Evolutionary conservation across 2,329 filamentous ascomycete genomes (phyloP).

Genomic region (Intubia oerlemansii): DNA sequence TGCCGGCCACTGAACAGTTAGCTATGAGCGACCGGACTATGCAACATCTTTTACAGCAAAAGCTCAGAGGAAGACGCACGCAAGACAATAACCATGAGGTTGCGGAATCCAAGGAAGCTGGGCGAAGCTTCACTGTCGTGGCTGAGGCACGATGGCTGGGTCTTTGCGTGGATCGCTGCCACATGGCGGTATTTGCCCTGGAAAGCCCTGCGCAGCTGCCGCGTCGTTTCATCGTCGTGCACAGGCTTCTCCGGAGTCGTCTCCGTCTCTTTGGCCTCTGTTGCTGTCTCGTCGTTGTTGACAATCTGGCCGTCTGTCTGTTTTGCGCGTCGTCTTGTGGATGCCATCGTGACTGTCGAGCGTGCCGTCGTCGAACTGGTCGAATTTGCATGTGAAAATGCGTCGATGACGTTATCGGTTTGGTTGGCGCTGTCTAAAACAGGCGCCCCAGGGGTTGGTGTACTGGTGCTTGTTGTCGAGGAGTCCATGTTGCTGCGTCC

Average conservation of each 20-base stretch:
- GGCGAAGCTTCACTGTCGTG: slow-evolving; percentile 55
- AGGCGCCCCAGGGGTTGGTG: too few relatives aligned
- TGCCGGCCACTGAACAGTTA: slow-evolving; percentile 51
- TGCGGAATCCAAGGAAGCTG: slow-evolving; percentile 84
- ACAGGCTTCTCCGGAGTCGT: too few relatives aligned
- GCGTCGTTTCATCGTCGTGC: background rate
- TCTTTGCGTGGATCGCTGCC: slow-evolving; percentile 57
- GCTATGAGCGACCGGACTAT: background rate
- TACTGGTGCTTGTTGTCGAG: slow-evolving; percentile 1
- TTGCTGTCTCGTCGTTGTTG: too few relatives aligned
- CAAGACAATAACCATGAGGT: slow-evolving; percentile 89
- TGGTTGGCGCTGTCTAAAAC: too few relatives aligned
- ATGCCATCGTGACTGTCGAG: background rate
- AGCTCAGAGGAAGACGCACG: slow-evolving; percentile 11
- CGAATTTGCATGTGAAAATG: too few relatives aligned
- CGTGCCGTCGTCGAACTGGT: too few relatives aligned
- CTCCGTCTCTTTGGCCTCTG: too few relatives aligned
- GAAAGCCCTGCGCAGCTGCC: slow-evolving; percentile 15
- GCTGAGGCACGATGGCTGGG: slow-evolving; percentile 62
- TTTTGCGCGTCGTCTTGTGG: background rate
- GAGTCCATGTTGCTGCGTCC: slow-evolving; percentile 5
- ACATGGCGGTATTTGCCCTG: slow-evolving; percentile 75
- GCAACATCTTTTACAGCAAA: slow-evolving; percentile 1
- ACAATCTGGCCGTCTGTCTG: background rate
- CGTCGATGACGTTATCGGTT: too few relatives aligned